Conservation (phyloP, 2,329 filamentous ascomycete species). For the Sporothrix mexicana region DNA sequence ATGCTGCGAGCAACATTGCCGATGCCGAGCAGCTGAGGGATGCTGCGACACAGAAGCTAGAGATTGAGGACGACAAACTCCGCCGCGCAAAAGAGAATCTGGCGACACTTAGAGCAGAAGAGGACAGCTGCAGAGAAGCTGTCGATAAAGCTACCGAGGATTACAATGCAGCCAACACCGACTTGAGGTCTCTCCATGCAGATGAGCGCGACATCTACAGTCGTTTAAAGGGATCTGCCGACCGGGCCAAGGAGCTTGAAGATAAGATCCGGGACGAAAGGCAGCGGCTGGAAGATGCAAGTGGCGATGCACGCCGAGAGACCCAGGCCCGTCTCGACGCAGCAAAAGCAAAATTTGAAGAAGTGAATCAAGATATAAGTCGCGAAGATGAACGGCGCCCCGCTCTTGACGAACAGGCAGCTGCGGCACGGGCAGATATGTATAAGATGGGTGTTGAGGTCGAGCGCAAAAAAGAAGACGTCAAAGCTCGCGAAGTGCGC, state of each 20-base stretch:
- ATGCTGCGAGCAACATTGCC: conserved; percentile 53
- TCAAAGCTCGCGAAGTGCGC: conserved; percentile 57
- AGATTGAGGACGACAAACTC: conserved; percentile 54
- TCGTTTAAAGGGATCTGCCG: conserved; percentile 60
- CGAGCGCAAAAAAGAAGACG: conserved; percentile 59
- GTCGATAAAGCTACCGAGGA: conserved; percentile 57
- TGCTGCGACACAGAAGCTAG: conserved; percentile 57
- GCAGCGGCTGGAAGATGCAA: conserved; percentile 67
- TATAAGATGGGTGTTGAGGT: conserved; percentile 45
- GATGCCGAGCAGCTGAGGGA: conserved; percentile 47
- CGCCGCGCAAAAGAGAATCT: conserved; percentile 48
- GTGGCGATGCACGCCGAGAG: conserved; percentile 67
- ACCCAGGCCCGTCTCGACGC: conserved; percentile 63
- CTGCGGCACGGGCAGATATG: conserved; percentile 44
- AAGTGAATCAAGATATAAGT: conserved; percentile 49
- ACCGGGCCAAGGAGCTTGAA: conserved; percentile 54
- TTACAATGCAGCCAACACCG: conserved; percentile 48
- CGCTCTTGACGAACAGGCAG: conserved; percentile 44
- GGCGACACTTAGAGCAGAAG: conserved; percentile 53
- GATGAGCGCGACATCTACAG: conserved; percentile 70
- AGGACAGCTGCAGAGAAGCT: conserved; percentile 53
- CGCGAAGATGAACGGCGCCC: conserved; percentile 43
- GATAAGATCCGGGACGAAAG: conserved; percentile 61
- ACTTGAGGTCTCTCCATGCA: conserved; percentile 52
- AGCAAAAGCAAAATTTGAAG: conserved; percentile 57